Evolutionary conservation across 2,329 filamentous ascomycete genomes (phyloP).

Genomic region (Chaetomiaceae sp.): DNA sequence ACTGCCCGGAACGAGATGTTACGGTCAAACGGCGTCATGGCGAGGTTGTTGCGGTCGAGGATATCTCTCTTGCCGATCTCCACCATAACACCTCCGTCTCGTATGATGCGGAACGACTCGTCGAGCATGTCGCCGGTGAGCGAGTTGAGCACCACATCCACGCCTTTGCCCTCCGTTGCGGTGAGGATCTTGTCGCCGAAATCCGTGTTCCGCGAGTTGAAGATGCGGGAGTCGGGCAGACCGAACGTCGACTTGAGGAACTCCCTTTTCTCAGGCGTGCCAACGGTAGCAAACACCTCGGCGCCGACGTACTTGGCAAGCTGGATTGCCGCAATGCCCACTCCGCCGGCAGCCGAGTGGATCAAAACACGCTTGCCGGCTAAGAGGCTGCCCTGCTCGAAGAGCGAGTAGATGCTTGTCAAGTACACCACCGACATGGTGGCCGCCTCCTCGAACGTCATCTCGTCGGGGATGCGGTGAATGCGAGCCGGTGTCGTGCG

Average conservation of each 20-base stretch:
- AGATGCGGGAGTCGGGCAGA: constrained; percentile 30
- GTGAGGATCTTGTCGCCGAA: constrained; percentile 26
- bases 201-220: constrained; percentile 25
- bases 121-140: constrained; percentile 25
- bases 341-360: constrained; percentile 24
- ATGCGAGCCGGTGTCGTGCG: neutral
- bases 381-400: constrained; percentile 25
- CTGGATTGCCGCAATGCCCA: constrained; percentile 23
- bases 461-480: constrained; percentile 12
- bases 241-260: constrained; percentile 26
- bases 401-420: constrained; percentile 28
- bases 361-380: constrained; percentile 24
- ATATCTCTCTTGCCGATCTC: constrained; percentile 25
- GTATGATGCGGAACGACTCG: constrained; percentile 28
- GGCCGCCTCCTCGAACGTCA: constrained; percentile 31
- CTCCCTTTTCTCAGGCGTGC: constrained; percentile 26
- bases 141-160: constrained; percentile 28
- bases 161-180: constrained; percentile 26
- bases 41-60: constrained; percentile 17
- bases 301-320: constrained; percentile 16
- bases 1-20: constrained; percentile 20
- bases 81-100: constrained; percentile 29
- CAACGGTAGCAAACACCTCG: constrained; percentile 29
- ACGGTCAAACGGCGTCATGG: constrained; percentile 19
- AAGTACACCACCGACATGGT: constrained; percentile 28